A percentile compares a stretch with the other conserved stretches of the same genome.
Evolutionary conservation across 164 flowering plant genomes (phyloP).

Genomic region (Liquidambar formosana): DNA sequence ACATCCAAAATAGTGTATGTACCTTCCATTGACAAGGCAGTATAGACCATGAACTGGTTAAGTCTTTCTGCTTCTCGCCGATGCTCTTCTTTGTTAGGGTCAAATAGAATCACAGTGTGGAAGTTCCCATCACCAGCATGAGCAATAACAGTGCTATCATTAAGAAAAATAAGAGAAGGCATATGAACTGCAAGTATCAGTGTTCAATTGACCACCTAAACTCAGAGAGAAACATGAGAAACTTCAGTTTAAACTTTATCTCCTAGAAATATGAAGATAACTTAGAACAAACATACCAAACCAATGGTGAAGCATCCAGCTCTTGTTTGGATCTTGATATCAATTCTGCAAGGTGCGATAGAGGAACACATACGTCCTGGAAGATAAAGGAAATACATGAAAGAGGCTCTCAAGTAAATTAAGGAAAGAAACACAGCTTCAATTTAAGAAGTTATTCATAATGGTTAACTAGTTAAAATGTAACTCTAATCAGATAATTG

Average conservation of each 20-base stretch:
- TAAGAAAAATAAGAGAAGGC: slow-evolving; percentile 4
- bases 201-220: not conserved
- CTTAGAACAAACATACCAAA: slow-evolving; percentile 56
- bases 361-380: slow-evolving; percentile 97
- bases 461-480: not conserved
- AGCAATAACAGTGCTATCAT: slow-evolving; percentile 81
- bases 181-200: not conserved
- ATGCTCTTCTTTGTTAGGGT: slow-evolving; percentile 73
- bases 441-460: not conserved
- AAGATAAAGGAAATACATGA: slow-evolving; percentile 3
- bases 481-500: not conserved
- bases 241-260: not conserved
- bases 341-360: slow-evolving; percentile 80
- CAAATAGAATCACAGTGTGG: slow-evolving; percentile 86
- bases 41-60: slow-evolving; percentile 82
- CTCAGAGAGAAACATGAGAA: not conserved
- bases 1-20: slow-evolving; percentile 3
- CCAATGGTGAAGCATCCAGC: slow-evolving; percentile 77
- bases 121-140: slow-evolving; percentile 99
- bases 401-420: not conserved
- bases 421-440: not conserved
- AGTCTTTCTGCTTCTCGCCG: slow-evolving; percentile 81
- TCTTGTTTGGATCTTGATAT: slow-evolving; percentile 76
- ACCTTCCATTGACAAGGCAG: slow-evolving; percentile 92
- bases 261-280: not conserved